phyloP scores from a whole-genome alignment of 129 eudicot genomes.

The Tagetes erecta region DNA sequence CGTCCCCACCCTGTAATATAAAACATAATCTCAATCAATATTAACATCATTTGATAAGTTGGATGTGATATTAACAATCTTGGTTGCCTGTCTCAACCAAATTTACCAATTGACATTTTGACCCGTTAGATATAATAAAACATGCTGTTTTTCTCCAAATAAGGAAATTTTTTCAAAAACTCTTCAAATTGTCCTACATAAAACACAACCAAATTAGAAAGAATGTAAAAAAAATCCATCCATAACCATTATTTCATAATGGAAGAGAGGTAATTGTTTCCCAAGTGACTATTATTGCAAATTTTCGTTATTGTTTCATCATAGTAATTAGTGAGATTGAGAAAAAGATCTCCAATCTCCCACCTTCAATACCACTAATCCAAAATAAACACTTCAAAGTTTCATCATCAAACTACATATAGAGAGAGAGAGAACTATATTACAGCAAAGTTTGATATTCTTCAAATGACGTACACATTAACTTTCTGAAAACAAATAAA shows the following conservation, averaged over 20 bases:
- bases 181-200: conserved; percentile 36
- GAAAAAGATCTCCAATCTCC: background rate
- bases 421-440: background rate
- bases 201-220: conserved; percentile 16
- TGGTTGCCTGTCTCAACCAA: too few species aligned
- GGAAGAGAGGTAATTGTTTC: background rate
- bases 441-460: background rate
- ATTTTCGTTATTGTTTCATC: background rate
- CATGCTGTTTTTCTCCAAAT: conserved; percentile 51
- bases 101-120: too few species aligned
- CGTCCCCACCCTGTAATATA: too few species aligned
- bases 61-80: too few species aligned
- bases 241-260: conserved; percentile 8
- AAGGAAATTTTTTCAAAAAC: conserved; percentile 22
- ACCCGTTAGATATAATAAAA: background rate
- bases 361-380: conserved; percentile 9
- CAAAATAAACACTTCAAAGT: background rate
- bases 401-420: background rate
- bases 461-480: conserved; percentile 1
- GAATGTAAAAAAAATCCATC: background rate
- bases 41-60: too few species aligned
- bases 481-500: conserved; percentile 13
- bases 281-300: background rate
- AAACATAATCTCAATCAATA: too few species aligned
- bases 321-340: background rate